Percentiles rank a stretch among this genome's conserved stretches.
Evolutionary conservation across 306 rosid genomes (phyloP).

Genomic region (Boehmeria nivea): DNA sequence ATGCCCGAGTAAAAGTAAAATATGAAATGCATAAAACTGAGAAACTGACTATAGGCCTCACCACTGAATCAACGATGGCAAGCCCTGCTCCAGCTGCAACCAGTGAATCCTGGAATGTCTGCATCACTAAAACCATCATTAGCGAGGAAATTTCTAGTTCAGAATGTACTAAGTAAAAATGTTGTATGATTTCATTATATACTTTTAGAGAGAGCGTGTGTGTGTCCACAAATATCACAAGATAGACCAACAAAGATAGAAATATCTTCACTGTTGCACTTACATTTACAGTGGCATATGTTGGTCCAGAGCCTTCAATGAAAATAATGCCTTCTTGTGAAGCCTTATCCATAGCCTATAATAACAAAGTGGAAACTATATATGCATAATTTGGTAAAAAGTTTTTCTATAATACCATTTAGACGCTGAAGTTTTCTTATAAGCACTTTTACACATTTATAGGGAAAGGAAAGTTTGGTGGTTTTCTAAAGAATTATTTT

Average conservation of each 20-base stretch:
- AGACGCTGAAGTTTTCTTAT: too few species aligned
- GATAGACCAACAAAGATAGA: not conserved
- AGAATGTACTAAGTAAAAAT: too few species aligned
- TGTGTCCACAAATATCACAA: not conserved
- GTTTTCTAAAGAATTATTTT: too few species aligned
- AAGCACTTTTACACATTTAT: too few species aligned
- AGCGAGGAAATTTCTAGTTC: slow-evolving; percentile 10
- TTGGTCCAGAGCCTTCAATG: slow-evolving; percentile 83
- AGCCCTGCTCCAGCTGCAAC: slow-evolving; percentile 88
- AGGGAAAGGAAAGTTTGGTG: too few species aligned
- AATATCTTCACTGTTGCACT: slow-evolving; percentile 21
- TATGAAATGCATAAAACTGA: slow-evolving; percentile 35
- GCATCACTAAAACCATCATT: slow-evolving; percentile 42
- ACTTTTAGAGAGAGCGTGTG: too few species aligned
- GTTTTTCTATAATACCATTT: too few species aligned
- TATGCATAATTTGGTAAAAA: not conserved
- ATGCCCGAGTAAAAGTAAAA: too few species aligned
- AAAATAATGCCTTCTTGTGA: slow-evolving; percentile 62
- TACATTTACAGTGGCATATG: slow-evolving; percentile 88
- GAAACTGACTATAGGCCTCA: slow-evolving; percentile 54
- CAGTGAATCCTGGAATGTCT: slow-evolving; percentile 83
- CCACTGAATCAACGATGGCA: slow-evolving; percentile 88
- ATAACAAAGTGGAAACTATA: not conserved
- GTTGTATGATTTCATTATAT: too few species aligned
- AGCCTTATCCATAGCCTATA: slow-evolving; percentile 73